Evolutionary conservation across 345 rosid species (phyloP).

Genomic region (Luvunga scandens): DNA sequence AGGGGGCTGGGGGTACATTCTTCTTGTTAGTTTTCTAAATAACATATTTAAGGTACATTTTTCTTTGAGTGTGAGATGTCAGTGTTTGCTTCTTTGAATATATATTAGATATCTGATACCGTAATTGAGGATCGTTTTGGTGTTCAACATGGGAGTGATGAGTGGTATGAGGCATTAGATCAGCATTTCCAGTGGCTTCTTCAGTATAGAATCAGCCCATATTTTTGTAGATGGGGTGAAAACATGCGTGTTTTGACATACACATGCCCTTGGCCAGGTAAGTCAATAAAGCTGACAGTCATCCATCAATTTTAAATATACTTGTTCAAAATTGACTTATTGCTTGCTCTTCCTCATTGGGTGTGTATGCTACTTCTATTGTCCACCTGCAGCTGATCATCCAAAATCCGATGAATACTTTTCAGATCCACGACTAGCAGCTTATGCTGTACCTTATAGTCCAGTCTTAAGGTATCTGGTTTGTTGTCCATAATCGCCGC

Average conservation of each 20-base stretch:
- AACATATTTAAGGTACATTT: constrained; percentile 4
- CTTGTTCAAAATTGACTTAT: neutral
- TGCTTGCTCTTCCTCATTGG: constrained; percentile 6
- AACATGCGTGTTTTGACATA: constrained; percentile 94
- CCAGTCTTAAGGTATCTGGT: constrained; percentile 60
- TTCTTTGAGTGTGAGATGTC: constrained; percentile 1
- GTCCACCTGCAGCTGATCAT: constrained; percentile 67
- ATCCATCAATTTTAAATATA: neutral
- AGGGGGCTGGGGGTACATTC: neutral
- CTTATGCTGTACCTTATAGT: constrained; percentile 84
- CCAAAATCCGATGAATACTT: constrained; percentile 85
- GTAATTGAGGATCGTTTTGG: constrained; percentile 96
- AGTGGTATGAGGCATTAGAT: constrained; percentile 80
- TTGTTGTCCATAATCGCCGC: constrained; percentile 29
- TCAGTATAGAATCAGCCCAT: constrained; percentile 90
- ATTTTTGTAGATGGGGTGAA: constrained; percentile 92
- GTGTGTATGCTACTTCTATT: constrained; percentile 2
- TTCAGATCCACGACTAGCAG: constrained; percentile 87
- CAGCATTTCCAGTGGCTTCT: constrained; percentile 95
- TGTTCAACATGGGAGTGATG: constrained; percentile 76
- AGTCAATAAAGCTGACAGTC: constrained; percentile 10
- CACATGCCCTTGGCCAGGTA: constrained; percentile 99
- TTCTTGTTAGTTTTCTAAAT: neutral
- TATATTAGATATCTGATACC: constrained; percentile 77
- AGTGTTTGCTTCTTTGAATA: constrained; percentile 28